Base-by-base conservation (phyloP, 1,284 basidiomycete species). In the Fomes fomentarius region DNA sequence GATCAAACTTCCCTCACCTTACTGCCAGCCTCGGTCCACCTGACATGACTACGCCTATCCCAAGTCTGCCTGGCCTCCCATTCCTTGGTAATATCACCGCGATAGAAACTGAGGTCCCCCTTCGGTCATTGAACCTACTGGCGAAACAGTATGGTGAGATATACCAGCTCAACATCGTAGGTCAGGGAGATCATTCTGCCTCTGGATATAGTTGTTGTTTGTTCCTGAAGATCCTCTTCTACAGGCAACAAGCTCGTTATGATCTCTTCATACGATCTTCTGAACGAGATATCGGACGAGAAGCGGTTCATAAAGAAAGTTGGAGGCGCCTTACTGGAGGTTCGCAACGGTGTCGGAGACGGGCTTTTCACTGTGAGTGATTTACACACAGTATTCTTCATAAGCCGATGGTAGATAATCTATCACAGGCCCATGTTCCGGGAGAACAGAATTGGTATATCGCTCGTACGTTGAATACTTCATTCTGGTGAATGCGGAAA, bases 361-460 rank as follows among this genome's bases (percentile, higher is more conserved):
- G 81, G 73, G 1, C 62, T 78, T 4, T 78, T 78, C 61, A 79
- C 77, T 56, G 63, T 58, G 30, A 14, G 59, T 22, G n/a, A n/a
- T n/a, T n/a, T n/a, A n/a, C n/a, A n/a, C n/a, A n/a, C n/a, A n/a
- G n/a, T n/a, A n/a, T n/a, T 41, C 9, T 25, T 22, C 12, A 21
- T 41, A 11, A n/a, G n/a, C n/a, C n/a, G n/a, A n/a, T n/a, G n/a
- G n/a, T n/a, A n/a, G n/a, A n/a, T n/a, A n/a, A n/a, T n/a, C n/a
- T n/a, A n/a, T n/a, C n/a, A 22, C 19, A 66, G 61, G 61, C 71
- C 42, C 72, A 76, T 0, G 65, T 69, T 14, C n/a, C n/a, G n/a
- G 66, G 71, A 6, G 80, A 83, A 57, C 67, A 69, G 40, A 79
- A 78, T 60, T 83, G 80, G 80, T 71, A 63, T n/a, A 69, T 77